Percentiles rank a stretch among this genome's conserved stretches.
Conservation (phyloP, 345 rosid genomes). For the Durio zibethinus region DNA sequence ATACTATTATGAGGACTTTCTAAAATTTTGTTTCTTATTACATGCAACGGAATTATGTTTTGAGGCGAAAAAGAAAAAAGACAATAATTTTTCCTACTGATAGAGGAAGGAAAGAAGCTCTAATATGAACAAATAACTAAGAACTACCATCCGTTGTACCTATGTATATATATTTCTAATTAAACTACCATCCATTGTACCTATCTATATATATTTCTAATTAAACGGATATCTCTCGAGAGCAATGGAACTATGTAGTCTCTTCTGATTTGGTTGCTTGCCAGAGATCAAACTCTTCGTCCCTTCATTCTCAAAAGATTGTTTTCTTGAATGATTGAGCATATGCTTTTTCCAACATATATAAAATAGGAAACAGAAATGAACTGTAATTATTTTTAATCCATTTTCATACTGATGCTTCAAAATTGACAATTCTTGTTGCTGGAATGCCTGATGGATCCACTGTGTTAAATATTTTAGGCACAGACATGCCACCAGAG, state of each 20-base stretch:
- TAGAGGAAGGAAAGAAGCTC: neutral
- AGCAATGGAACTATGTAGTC: neutral
- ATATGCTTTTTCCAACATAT: neutral
- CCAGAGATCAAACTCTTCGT: neutral
- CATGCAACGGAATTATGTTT: neutral
- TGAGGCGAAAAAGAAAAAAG: neutral
- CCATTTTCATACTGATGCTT: constrained; percentile 30
- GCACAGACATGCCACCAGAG: constrained; percentile 74
- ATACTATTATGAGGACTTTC: too few relatives aligned
- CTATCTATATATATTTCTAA: neutral
- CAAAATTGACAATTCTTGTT: constrained; percentile 33
- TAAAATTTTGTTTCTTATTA: too few relatives aligned
- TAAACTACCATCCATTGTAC: neutral
- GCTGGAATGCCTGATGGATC: constrained; percentile 1
- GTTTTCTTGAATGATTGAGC: neutral
- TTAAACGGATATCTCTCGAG: neutral
- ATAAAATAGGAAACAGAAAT: neutral
- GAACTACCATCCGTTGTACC: neutral
- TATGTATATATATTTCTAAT: neutral
- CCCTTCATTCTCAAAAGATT: neutral
- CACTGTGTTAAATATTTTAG: constrained; percentile 13
- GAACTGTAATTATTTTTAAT: neutral
- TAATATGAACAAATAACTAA: neutral
- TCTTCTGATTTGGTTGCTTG: neutral
- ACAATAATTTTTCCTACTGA: neutral